Base-by-base conservation (phyloP, 495 filamentous ascomycete genomes). In the Tuber calosporum region DNA sequence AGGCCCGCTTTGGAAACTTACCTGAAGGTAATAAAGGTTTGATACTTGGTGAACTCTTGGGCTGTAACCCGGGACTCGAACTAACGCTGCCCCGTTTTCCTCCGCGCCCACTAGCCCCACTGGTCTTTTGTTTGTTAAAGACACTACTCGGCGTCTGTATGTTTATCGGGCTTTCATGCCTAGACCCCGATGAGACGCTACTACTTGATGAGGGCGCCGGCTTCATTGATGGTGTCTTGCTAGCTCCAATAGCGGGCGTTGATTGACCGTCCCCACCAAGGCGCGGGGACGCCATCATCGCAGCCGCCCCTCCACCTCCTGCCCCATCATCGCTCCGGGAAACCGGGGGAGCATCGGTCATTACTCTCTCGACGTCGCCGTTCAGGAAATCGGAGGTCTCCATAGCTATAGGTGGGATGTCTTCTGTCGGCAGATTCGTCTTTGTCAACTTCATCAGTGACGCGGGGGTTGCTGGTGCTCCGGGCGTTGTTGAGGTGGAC, bases 41-140 rank as follows among this genome's bases (percentile, higher is more conserved):
- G 80, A 99, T 97, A 80, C 87, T 94, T 7, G 95, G 95, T 26
- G 93, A 97, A 71, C 98, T 97, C 81, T 90, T 94, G 36, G 95
- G 95, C n/a, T 91, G 85, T 58, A 99, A 81, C 34, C 93, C 93
- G 8, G 95, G 95, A n/a, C 90, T 87, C n/a, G 92, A 93, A 79
- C 87, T 89, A 43, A 89, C 83, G 74, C 92, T 95, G 9, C 86
- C 85, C 43, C 94, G 88, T 84, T 97, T 97, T 79, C 90, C 76
- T 37, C 76, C 38, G 34, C 76, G 76, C 39, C 66, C 69, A 73
- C 53, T 73, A 34, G 74, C 39, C n/a, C 53, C 53, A 62, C 53
- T 38, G 73, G 62, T 17, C 70, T 77, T 73, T 77, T 78, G 53
- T 17, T 62, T 62, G n/a, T 62, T 62, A 62, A 62, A 26, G 11